Evolutionary conservation across 2,329 filamentous ascomycete species (phyloP).

Genomic region (Plenodomus tracheiphilus): DNA sequence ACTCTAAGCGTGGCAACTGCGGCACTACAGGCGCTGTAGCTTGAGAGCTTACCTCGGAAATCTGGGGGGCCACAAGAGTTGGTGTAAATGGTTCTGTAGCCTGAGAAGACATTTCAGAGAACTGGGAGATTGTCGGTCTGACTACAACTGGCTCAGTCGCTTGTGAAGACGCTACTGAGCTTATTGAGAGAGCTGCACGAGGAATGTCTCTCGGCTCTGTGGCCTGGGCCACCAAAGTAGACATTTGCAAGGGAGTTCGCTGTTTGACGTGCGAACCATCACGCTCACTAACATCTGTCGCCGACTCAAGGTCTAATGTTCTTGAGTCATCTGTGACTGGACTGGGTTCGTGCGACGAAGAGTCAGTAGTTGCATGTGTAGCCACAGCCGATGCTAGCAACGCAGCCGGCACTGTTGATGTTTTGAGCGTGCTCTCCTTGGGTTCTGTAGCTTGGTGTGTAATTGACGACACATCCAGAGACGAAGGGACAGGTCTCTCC

Average conservation of each 20-base stretch:
- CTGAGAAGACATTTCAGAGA: conserved; percentile 22
- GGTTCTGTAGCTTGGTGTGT: conserved; percentile 34
- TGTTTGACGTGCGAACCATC: not conserved
- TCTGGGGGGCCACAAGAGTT: conserved; percentile 9
- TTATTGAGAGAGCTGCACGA: conserved; percentile 17
- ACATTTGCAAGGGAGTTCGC: conserved; percentile 22
- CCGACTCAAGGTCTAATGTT: not conserved
- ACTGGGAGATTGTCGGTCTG: conserved; percentile 9
- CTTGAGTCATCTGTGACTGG: not conserved
- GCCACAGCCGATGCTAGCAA: conserved; percentile 35
- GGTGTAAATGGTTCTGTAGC: conserved; percentile 13
- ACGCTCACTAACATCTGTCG: not conserved
- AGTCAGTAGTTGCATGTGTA: conserved; percentile 18
- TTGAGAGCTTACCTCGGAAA: conserved; percentile 20
- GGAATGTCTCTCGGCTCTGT: conserved; percentile 29
- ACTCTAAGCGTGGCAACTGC: conserved; percentile 15
- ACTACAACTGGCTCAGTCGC: conserved; percentile 17
- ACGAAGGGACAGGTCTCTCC: conserved; percentile 31
- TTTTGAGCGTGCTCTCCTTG: conserved; percentile 20
- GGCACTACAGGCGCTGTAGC: conserved; percentile 21
- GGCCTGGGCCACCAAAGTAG: conserved; percentile 30
- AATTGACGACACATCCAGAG: conserved; percentile 33
- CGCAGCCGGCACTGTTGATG: conserved; percentile 16
- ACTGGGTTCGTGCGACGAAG: not conserved
- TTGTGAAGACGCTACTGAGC: conserved; percentile 28